These are phyloP conservation scores for Tetramitus jugosus DNA, from an alignment of 208 protist genomes.

Conservation along the genomic window DNA sequence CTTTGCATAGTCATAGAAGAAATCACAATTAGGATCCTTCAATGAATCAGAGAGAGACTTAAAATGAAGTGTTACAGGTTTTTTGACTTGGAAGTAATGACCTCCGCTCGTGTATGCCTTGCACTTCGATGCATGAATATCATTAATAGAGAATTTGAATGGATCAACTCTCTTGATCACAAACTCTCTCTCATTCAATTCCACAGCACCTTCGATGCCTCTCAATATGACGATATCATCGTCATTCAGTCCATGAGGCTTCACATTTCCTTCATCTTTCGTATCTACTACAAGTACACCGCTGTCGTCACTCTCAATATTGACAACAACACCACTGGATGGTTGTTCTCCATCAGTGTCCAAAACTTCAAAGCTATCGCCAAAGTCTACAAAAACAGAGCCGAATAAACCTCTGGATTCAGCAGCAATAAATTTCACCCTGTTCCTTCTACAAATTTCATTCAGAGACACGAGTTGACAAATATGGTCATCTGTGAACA, in stretches of 20 bases:
- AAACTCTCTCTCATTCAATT: constrained; percentile 14
- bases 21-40: neutral
- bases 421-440: constrained; percentile 43
- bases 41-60: neutral
- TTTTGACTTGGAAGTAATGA: neutral
- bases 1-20: constrained; percentile 25
- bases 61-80: neutral
- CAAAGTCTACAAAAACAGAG: constrained; percentile 65
- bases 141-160: neutral
- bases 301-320: neutral
- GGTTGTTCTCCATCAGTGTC: constrained; percentile 58
- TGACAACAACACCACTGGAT: neutral
- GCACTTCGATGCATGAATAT: neutral
- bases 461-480: constrained; percentile 32
- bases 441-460: constrained; percentile 34
- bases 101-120: neutral
- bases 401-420: constrained; percentile 50
- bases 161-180: constrained; percentile 17
- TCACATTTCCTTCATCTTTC: constrained; percentile 34
- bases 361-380: constrained; percentile 46
- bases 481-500: neutral
- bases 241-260: neutral
- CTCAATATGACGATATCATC: neutral
- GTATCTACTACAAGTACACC: constrained; percentile 49
- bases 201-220: neutral